phyloP scores from a whole-genome alignment of 345 rosid genomes.

The Citrus trifoliata region DNA sequence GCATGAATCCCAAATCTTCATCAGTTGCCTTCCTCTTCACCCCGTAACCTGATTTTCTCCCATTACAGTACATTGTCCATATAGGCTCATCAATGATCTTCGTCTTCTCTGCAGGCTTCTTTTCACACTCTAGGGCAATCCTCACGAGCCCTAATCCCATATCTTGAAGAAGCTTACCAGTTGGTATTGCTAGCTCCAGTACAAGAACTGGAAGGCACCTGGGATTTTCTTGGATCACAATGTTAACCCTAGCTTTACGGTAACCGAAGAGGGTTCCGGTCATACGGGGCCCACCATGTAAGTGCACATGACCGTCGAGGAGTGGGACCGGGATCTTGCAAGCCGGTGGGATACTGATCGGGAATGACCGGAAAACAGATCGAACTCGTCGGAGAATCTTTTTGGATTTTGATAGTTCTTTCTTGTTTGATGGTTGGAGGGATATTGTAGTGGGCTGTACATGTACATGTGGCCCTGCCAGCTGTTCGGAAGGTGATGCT shows the following conservation, averaged over 20 bases:
- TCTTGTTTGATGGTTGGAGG: not conserved
- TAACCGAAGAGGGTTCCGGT: slow-evolving; percentile 76
- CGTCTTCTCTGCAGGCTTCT: slow-evolving; percentile 52
- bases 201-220: slow-evolving; percentile 56
- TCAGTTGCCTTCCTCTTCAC: slow-evolving; percentile 71
- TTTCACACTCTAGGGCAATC: slow-evolving; percentile 82
- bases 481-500: not conserved
- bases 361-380: slow-evolving; percentile 68
- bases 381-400: slow-evolving; percentile 50
- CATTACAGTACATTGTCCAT: slow-evolving; percentile 77
- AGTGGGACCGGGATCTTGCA: slow-evolving; percentile 58
- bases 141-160: slow-evolving; percentile 69
- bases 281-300: slow-evolving; percentile 79
- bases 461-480: not conserved
- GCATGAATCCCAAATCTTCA: slow-evolving; percentile 78
- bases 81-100: slow-evolving; percentile 65
- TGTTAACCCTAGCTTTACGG: slow-evolving; percentile 58
- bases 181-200: slow-evolving; percentile 66
- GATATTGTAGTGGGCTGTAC: not conserved
- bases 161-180: slow-evolving; percentile 74
- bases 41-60: slow-evolving; percentile 70
- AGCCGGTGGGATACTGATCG: slow-evolving; percentile 43
- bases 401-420: not conserved
- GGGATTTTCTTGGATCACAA: slow-evolving; percentile 75
- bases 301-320: slow-evolving; percentile 42